phyloP scores from a whole-genome alignment of 441 rosid species.

The Euphorbia celastroides region DNA sequence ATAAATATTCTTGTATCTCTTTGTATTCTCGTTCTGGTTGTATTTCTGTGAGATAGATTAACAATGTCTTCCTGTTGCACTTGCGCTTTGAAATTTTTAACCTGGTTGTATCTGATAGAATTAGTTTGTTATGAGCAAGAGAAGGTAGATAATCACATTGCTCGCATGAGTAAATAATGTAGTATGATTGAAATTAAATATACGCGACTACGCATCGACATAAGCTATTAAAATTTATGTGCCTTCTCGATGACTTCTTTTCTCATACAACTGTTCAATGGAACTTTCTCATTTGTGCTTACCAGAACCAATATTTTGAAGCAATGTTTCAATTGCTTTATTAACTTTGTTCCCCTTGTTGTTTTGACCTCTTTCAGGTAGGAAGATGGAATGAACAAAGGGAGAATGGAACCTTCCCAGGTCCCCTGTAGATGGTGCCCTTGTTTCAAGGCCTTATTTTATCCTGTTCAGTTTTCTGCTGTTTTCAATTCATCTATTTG shows the following conservation, averaged over 20 bases:
- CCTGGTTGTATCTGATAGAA: background rate
- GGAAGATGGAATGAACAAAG: slow-evolving; percentile 96
- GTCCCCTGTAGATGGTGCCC: slow-evolving; percentile 64
- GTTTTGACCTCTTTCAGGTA: slow-evolving; percentile 33
- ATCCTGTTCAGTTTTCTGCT: slow-evolving; percentile 10
- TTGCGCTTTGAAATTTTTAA: background rate
- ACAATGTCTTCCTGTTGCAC: background rate
- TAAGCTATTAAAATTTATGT: background rate
- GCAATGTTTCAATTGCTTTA: background rate
- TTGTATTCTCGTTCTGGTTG: background rate
- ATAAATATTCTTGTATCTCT: too few species aligned
- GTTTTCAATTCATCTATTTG: slow-evolving; percentile 17
- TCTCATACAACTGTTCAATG: background rate
- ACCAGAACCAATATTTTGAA: background rate
- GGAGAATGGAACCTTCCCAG: slow-evolving; percentile 95
- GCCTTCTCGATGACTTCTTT: background rate
- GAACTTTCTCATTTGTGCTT: background rate
- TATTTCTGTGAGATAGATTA: background rate
- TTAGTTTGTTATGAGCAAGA: background rate
- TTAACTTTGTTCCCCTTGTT: background rate
- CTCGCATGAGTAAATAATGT: background rate
- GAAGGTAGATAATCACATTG: background rate
- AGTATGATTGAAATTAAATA: background rate
- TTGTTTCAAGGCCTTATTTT: slow-evolving; percentile 15
- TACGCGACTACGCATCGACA: background rate